These are phyloP conservation scores for Xylaria sp. DNA, from an alignment of 495 filamentous ascomycete species.

Conservation along the genomic window DNA sequence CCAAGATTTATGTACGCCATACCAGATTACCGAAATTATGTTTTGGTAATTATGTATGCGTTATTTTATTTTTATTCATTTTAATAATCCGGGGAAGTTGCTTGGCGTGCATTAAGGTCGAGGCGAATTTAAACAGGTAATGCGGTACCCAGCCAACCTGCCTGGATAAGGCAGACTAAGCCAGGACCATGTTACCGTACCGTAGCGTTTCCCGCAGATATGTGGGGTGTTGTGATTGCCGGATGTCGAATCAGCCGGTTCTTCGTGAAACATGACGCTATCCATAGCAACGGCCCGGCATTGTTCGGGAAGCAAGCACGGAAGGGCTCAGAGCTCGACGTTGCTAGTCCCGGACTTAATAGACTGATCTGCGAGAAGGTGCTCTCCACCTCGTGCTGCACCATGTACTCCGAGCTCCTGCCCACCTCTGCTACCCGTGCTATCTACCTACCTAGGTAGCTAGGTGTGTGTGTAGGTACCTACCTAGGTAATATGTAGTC, in stretches of 20 bases:
- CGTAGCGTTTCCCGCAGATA: not conserved
- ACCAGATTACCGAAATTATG: no score
- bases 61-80: no score
- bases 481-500: no score
- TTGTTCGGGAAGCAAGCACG: not conserved
- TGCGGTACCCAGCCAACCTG: no score
- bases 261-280: not conserved
- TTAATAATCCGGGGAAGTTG: no score
- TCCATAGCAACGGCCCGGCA: no score
- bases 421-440: not conserved
- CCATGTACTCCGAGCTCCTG: not conserved
- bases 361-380: not conserved
- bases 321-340: not conserved
- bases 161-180: not conserved
- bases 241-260: not conserved
- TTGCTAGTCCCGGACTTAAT: not conserved
- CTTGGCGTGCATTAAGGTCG: no score
- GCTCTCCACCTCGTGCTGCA: not conserved
- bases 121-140: no score
- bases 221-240: not conserved
- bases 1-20: no score
- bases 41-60: no score
- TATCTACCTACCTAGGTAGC: no score
- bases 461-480: no score
- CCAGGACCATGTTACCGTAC: not conserved